Evolutionary conservation across 768 basidiomycete species (phyloP), one percentile per base, ranked within the genome.

Genomic region (Rubroboletus satanas): DNA sequence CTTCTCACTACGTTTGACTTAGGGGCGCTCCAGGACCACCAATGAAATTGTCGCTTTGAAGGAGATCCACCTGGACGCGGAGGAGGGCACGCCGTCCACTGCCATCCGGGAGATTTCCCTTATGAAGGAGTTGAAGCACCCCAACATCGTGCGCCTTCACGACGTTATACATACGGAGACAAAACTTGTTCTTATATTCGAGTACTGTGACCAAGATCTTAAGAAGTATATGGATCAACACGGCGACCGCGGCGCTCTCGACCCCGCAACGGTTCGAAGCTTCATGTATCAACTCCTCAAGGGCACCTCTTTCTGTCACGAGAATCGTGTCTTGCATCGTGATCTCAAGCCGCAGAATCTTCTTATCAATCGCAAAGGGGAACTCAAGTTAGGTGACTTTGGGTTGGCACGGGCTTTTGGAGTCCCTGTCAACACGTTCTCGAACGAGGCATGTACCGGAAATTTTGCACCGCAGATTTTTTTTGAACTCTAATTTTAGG

Each of bases 141-240:
- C 92, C 77, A 99, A 99, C 75, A 96, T 99, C 68, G 93, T 99
- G 68, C 86, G 97, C 65, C 83, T 99, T 18, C 88, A 98, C 77
- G 97, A 98, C 71, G 97, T 99, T 46, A 98, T 98, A 60, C 97
- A 99, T 73, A 98, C 95, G 17, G 97, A 99, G 74, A 90, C 92
- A 8, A 98, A 98, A 64, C 87, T 99, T 46, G 90, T 98, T 59
- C 88, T 99, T 55, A 95, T 99, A 62, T 99, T 98, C 72, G 97
- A 99, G 74, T 98, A 84, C 70, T 97, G 94, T 72, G 97, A 99
- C 65, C 92, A 95, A 73, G 97, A 99, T 74, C 80, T 99, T 44
- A 99, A 99, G 74, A 94, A 93, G 69, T 98, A 98, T 72, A 99
- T 99, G 97, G 97, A 99, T 71, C 88, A 91, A 35, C 88, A 97